These are phyloP conservation scores for Conringia planisiliqua DNA, from an alignment of 345 rosid genomes.

Conservation along the genomic window DNA sequence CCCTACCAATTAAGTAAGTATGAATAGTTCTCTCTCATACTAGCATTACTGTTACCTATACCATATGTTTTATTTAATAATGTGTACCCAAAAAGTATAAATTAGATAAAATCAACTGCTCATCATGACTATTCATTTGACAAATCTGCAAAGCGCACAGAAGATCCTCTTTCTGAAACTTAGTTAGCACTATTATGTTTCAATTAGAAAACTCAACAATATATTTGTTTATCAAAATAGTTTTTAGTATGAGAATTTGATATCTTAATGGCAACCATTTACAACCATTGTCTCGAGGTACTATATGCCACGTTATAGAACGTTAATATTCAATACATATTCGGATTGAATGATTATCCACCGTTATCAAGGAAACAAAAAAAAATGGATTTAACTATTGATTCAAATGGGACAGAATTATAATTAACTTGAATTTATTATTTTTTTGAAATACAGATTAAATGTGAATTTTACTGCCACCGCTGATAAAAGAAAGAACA, in stretches of 20 bases:
- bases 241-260: neutral
- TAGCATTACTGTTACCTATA: neutral
- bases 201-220: neutral
- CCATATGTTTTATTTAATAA: neutral
- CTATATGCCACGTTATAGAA: neutral
- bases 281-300: neutral
- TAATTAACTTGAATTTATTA: neutral
- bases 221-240: neutral
- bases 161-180: neutral
- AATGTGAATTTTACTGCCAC: neutral
- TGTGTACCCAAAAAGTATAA: neutral
- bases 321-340: neutral
- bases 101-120: constrained; percentile 4
- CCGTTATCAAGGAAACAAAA: neutral
- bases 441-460: neutral
- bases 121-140: constrained; percentile 16
- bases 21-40: constrained; percentile 6
- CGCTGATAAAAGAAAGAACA: neutral
- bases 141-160: neutral
- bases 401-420: neutral
- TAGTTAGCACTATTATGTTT: neutral
- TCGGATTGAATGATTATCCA: neutral
- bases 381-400: neutral
- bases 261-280: neutral
- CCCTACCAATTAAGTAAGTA: constrained; percentile 8